phyloP scores from a whole-genome alignment of 2,329 filamentous ascomycete species.

The Colletotrichum sp. region DNA sequence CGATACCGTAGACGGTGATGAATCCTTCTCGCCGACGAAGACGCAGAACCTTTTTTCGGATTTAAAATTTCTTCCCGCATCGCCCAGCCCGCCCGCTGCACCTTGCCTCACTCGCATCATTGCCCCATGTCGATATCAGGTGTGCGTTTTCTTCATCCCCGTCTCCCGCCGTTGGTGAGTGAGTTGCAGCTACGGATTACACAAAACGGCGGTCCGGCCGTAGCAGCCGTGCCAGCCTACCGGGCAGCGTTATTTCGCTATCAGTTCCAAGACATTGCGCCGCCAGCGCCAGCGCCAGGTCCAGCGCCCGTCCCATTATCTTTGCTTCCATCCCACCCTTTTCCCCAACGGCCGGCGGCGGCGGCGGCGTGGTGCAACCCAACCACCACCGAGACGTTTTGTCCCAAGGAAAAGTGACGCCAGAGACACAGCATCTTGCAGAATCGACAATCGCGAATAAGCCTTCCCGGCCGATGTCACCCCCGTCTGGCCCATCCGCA shows the following conservation, averaged over 20 bases:
- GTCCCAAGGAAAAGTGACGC: conserved; percentile 1
- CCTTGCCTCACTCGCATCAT: conserved; percentile 4
- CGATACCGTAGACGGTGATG: not conserved
- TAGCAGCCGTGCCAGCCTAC: not conserved
- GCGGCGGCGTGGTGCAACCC: not conserved
- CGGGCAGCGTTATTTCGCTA: not conserved
- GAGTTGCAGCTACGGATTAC: not conserved
- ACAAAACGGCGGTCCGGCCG: not conserved
- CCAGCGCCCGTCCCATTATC: not conserved
- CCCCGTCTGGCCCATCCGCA: not conserved
- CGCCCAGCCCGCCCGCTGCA: not conserved
- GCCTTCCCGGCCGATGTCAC: conserved; percentile 4
- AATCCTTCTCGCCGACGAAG: not conserved
- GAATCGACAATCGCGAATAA: conserved; percentile 1
- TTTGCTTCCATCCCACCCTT: not conserved
- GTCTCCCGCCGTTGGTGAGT: not conserved
- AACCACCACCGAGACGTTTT: not conserved
- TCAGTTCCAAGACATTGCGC: conserved; percentile 7
- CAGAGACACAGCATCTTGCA: conserved; percentile 21
- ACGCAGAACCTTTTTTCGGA: not conserved
- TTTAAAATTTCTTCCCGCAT: not conserved
- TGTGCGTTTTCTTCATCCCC: not conserved
- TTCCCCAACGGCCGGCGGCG: not conserved
- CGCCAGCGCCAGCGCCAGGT: not conserved
- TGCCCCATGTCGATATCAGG: not conserved